Base-by-base conservation (phyloP, 495 filamentous ascomycete species). In the Tuber melanosporum region DNA sequence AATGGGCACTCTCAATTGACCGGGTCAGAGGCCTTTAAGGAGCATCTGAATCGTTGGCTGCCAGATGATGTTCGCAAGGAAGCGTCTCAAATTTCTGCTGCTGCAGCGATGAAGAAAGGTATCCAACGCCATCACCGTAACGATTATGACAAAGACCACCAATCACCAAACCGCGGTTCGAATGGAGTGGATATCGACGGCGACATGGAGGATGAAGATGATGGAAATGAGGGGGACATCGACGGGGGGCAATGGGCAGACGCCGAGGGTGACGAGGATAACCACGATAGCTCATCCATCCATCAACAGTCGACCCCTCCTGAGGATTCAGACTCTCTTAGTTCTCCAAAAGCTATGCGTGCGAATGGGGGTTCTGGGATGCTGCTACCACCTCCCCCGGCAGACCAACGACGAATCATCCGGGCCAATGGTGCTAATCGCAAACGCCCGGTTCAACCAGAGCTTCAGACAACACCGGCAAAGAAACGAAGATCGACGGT, bases 191-290 rank as follows among this genome's bases (percentile, higher is more conserved):
- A 77, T 70, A 71, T 72, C 20, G 75, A 77, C 62, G 80, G 72
- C 22, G 80, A 82, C 71, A 74, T 77, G 71, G 82, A 83, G 71
- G 82, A 83, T n/a, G 82, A 83, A 26, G 81, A 83, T 44, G 78
- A 80, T 47, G 78, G 73, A 36, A 76, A 76, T 43, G 73, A 80
- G 1, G 78, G 76, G 41, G 78, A 80, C 41, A 78, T 73, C n/a
- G 77, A 76, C 44, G 62, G 57, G 10, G 57, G 42, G n/a, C 77
- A 74, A 41, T 80, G 78, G 78, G 62, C 78, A 15, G 74, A 76
- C 20, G 77, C 77, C 17, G 76, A 83, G 52, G 82, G 74, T 22
- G 74, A 82, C 26, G 79, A 82, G 45, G 80, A 82, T 47, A 77
- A 82, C 20, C 80, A 75, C 45, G 78, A 83, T 62, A 45, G 74